Conservation (phyloP, 768 basidiomycete species). For the Calocybe cyanea region DNA sequence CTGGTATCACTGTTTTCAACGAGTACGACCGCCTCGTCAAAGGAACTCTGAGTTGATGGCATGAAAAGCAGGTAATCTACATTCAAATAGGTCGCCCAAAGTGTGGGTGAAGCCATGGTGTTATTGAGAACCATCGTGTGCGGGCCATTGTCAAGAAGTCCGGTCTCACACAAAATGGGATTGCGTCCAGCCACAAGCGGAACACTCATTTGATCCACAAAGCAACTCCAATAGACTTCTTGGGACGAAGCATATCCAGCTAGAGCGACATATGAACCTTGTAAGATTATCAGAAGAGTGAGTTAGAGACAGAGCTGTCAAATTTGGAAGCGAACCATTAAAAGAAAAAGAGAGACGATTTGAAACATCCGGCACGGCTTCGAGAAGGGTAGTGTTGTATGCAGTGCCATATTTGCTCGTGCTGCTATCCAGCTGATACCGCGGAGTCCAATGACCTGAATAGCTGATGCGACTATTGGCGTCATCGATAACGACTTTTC, state of each 20-base stretch:
- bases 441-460: conserved; percentile 19
- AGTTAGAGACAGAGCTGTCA: background rate
- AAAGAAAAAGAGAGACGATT: conserved; percentile 26
- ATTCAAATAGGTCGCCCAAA: conserved; percentile 1
- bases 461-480: conserved; percentile 26
- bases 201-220: conserved; percentile 20
- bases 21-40: background rate
- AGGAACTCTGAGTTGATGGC: background rate
- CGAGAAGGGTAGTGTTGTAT: conserved; percentile 25
- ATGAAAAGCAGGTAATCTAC: conserved; percentile 5
- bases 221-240: conserved; percentile 21
- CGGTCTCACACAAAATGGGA: background rate
- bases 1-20: conserved; percentile 1
- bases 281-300: background rate
- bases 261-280: conserved; percentile 13
- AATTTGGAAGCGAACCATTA: conserved; percentile 21
- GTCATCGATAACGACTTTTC: conserved; percentile 27
- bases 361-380: conserved; percentile 23
- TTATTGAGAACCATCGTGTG: background rate
- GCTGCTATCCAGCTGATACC: conserved; percentile 21
- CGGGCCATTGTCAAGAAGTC: conserved; percentile 1
- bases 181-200: background rate
- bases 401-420: conserved; percentile 25
- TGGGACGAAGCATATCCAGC: conserved; percentile 16
- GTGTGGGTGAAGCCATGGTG: conserved; percentile 3